Evolutionary conservation across 2,329 filamentous ascomycete genomes (phyloP), one percentile per base, ranked within the genome.

Genomic region (Penicillium sp.): DNA sequence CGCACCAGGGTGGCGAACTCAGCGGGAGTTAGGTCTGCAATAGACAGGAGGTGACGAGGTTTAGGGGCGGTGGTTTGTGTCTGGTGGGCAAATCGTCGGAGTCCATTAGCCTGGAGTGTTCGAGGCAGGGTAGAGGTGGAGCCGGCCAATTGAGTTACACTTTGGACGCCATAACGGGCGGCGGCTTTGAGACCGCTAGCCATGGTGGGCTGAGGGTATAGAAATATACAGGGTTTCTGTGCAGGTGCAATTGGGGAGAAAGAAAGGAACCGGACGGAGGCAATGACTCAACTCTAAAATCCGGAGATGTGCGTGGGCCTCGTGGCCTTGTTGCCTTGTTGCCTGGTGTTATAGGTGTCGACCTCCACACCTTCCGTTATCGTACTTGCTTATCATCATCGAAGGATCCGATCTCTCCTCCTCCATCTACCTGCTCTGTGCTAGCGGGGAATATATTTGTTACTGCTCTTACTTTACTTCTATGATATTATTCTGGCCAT

Each of bases 1-100:
- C 84, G 83, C 50, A 98, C 86, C 49, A 98, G 81, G 23, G 82
- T 83, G 29, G 84, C 82, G 63, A 98, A 83, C 72, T 98, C 93
- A 40, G 79, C 74, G 6, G 89, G 80, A 1, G 84, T 84, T 50
- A 98, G 80, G 66, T 98, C 91, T 46, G 84, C 84, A 64, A 96
- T 95, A 47, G 90, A 95, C 72, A 96, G 85, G 45, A 98, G 79
- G 78, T 97, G 92, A 58, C 93, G 86, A 18, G 81, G 75, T 63
- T 80, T 80, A 9, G 80, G 78, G 5, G 81, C 81, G 46, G 76
- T 78, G 47, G 65, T 28, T 28, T 28, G 27, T 28, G 27, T 63
- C 53, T 63, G 62, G 49, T 63, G 59, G 45, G 63, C 65, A 57
- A 69, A 71, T 54, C 55, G 64, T 61, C 66, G 67, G 53, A 64